Percentiles rank a stretch among this genome's conserved stretches.
Evolutionary conservation across 495 filamentous ascomycete genomes (phyloP).

Genomic region (Aspergillus heteromorphus): DNA sequence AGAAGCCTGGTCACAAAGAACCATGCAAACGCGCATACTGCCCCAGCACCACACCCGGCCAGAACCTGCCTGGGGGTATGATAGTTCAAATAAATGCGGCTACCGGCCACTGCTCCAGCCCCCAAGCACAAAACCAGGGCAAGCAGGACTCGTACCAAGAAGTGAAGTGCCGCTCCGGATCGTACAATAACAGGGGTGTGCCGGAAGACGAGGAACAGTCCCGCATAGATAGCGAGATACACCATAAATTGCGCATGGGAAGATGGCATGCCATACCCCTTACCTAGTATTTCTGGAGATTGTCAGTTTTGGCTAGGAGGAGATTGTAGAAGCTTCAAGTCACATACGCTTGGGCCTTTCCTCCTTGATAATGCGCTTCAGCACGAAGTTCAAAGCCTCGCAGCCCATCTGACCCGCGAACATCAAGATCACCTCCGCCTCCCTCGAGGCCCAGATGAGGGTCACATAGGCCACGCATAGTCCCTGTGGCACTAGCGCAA

Average conservation of each 20-base stretch:
- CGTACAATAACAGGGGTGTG: slow-evolving; percentile 56
- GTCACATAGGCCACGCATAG: slow-evolving; percentile 86
- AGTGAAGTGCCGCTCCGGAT: slow-evolving; percentile 42
- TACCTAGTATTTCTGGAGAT: slow-evolving; percentile 68
- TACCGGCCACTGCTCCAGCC: slow-evolving; percentile 69
- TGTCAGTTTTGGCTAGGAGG: not conserved
- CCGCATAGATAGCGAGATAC: slow-evolving; percentile 79
- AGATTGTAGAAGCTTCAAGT: not conserved
- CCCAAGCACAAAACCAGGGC: slow-evolving; percentile 50
- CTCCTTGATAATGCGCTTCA: slow-evolving; percentile 89
- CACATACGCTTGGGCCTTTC: slow-evolving; percentile 70
- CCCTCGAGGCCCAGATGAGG: slow-evolving; percentile 81
- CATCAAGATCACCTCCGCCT: slow-evolving; percentile 85
- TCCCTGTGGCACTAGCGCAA: slow-evolving; percentile 87
- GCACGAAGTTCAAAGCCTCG: slow-evolving; percentile 84
- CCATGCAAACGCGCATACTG: slow-evolving; percentile 69
- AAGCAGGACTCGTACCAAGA: slow-evolving; percentile 52
- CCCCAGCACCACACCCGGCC: slow-evolving; percentile 68
- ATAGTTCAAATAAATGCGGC: slow-evolving; percentile 86
- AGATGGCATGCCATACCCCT: slow-evolving; percentile 98
- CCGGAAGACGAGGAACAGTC: slow-evolving; percentile 74
- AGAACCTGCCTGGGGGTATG: slow-evolving; percentile 86
- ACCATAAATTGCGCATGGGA: slow-evolving; percentile 92
- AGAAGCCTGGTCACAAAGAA: slow-evolving; percentile 63
- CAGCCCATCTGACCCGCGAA: slow-evolving; percentile 88